These are phyloP conservation scores for Cryptococcus floricola DNA, from an alignment of 1,284 basidiomycete genomes.

Conservation along the genomic window DNA sequence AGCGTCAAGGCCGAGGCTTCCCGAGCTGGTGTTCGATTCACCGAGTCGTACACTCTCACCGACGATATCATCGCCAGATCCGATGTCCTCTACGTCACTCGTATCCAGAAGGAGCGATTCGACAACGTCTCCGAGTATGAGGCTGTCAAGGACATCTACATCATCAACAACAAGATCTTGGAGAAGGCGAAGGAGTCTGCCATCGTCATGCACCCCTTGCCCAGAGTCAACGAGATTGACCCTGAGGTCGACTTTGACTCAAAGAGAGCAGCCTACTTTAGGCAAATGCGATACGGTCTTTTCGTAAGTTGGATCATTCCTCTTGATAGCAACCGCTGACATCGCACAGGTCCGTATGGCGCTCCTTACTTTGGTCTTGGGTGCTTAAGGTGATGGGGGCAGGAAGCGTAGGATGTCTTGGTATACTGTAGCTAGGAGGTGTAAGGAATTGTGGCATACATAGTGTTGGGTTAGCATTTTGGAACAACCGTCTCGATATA, in stretches of 20 bases:
- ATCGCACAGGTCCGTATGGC: slow-evolving; percentile 67
- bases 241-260: slow-evolving; percentile 97
- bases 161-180: slow-evolving; percentile 89
- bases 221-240: slow-evolving; percentile 93
- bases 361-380: slow-evolving; percentile 65
- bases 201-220: slow-evolving; percentile 98
- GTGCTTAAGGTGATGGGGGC: slow-evolving; percentile 19
- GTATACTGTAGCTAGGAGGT: too few species aligned
- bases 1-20: slow-evolving; percentile 76
- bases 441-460: too few species aligned
- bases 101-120: slow-evolving; percentile 95
- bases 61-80: slow-evolving; percentile 87
- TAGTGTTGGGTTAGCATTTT: too few species aligned
- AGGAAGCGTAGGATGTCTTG: too few species aligned
- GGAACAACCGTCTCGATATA: too few species aligned
- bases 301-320: slow-evolving; percentile 63
- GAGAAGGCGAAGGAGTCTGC: slow-evolving; percentile 89
- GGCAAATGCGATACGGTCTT: slow-evolving; percentile 97
- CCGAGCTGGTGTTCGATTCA: slow-evolving; percentile 74
- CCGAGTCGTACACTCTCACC: slow-evolving; percentile 79
- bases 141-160: slow-evolving; percentile 86
- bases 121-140: slow-evolving; percentile 76
- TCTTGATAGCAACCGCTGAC: neutral
- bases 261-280: slow-evolving; percentile 91
- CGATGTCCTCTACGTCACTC: slow-evolving; percentile 96